A percentile compares a stretch with the other conserved stretches of the same genome.
Evolutionary conservation across 1,284 basidiomycete genomes (phyloP).

Genomic region (Fistulinella cinereoalba): DNA sequence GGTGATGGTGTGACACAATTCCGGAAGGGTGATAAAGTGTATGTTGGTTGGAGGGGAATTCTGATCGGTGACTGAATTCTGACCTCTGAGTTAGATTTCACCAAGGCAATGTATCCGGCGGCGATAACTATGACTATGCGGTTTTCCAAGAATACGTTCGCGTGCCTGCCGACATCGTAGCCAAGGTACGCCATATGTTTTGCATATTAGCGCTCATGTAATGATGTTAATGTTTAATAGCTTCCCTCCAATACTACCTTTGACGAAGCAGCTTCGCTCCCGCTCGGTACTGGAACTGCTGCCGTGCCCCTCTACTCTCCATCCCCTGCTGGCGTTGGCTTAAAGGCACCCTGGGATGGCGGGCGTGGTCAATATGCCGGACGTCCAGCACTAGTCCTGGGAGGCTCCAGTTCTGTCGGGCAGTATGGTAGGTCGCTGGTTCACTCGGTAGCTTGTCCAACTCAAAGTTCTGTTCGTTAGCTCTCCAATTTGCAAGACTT

Average conservation of each 20-base stretch:
- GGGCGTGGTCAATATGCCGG: slow-evolving; percentile 20
- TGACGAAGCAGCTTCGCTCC: slow-evolving; percentile 26
- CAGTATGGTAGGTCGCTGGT: slow-evolving; percentile 28
- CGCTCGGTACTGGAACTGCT: slow-evolving; percentile 12
- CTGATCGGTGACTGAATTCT: background rate
- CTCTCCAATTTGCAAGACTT: slow-evolving; percentile 35
- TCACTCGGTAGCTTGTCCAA: background rate
- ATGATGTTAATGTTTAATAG: background rate
- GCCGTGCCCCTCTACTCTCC: slow-evolving; percentile 20
- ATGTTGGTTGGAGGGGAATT: background rate
- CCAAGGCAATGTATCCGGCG: slow-evolving; percentile 19
- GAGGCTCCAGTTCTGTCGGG: slow-evolving; percentile 37
- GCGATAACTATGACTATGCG: slow-evolving; percentile 6
- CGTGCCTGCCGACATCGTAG: slow-evolving; percentile 28
- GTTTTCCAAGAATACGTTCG: slow-evolving; percentile 36
- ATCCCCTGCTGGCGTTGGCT: slow-evolving; percentile 17
- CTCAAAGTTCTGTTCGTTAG: slow-evolving; percentile 18
- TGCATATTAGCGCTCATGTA: background rate
- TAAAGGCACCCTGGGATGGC: slow-evolving; percentile 26
- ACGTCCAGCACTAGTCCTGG: slow-evolving; percentile 35
- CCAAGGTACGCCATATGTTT: slow-evolving; percentile 23
- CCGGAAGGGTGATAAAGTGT: slow-evolving; percentile 50
- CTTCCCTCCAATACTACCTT: slow-evolving; percentile 22
- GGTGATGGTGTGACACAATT: slow-evolving; percentile 42
- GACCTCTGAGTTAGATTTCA: slow-evolving; percentile 20